These are phyloP conservation scores for Trametes sp. DNA, from an alignment of 1,284 basidiomycete species.

Conservation along the genomic window DNA sequence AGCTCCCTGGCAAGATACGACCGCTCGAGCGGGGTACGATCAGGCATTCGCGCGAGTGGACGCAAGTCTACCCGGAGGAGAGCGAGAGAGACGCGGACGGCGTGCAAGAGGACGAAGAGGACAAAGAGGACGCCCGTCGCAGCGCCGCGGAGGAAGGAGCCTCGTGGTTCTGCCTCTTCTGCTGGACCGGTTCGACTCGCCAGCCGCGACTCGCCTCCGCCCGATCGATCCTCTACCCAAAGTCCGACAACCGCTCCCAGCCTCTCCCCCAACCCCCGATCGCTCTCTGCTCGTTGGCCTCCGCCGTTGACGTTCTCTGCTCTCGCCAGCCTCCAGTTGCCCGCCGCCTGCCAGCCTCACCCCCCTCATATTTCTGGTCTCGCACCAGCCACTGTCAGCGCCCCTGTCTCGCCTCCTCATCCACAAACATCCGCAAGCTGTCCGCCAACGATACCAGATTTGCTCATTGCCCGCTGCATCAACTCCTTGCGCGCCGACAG, in stretches of 20 bases:
- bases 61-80: background rate
- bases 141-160: background rate
- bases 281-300: background rate
- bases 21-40: background rate
- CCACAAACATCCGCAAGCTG: too few species aligned
- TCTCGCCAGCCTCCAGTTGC: background rate
- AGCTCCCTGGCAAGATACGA: background rate
- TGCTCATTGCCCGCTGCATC: too few species aligned
- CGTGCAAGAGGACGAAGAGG: background rate
- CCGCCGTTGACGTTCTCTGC: background rate
- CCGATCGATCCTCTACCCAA: constrained; percentile 8
- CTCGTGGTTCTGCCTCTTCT: too few species aligned
- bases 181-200: constrained; percentile 7
- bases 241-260: constrained; percentile 7
- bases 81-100: background rate
- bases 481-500: background rate
- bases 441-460: too few species aligned
- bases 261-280: background rate
- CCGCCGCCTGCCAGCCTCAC: background rate
- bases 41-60: background rate
- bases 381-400: too few species aligned
- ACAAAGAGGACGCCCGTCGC: background rate
- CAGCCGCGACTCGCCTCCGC: constrained; percentile 9
- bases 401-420: too few species aligned
- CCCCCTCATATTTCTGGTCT: too few species aligned